These are phyloP conservation scores for Leptographium galeiforme DNA, from an alignment of 2,329 filamentous ascomycete genomes.

Conservation along the genomic window DNA sequence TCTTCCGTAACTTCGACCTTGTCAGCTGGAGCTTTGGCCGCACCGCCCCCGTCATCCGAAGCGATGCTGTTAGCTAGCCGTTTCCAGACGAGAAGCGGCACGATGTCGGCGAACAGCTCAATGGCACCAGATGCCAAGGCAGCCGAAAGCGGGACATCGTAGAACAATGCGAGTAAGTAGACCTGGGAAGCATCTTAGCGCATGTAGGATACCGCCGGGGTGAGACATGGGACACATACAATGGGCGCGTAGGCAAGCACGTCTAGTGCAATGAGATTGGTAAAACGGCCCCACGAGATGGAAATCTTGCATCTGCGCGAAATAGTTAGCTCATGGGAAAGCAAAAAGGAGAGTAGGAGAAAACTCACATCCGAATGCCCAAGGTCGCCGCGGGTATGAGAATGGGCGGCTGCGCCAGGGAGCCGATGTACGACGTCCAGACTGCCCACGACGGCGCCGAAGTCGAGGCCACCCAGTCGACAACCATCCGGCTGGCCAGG, in stretches of 20 bases:
- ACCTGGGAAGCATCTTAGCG: constrained; percentile 27
- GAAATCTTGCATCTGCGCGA: constrained; percentile 50
- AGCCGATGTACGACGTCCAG: neutral
- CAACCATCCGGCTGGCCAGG: neutral
- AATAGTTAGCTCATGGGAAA: neutral
- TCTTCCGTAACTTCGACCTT: neutral
- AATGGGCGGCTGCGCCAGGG: neutral
- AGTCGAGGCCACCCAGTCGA: neutral
- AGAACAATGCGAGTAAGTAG: constrained; percentile 67
- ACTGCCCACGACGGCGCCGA: neutral
- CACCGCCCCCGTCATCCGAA: neutral
- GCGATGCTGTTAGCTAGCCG: neutral
- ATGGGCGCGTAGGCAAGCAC: constrained; percentile 63
- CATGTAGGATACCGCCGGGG: constrained; percentile 2
- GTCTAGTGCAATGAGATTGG: constrained; percentile 52
- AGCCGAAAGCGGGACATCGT: constrained; percentile 36
- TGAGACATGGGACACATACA: constrained; percentile 26
- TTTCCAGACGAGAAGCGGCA: constrained; percentile 1
- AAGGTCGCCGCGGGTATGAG: neutral
- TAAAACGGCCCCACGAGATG: constrained; percentile 55
- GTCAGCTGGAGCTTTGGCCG: neutral
- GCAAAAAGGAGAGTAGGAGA: neutral
- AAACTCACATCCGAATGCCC: constrained; percentile 3
- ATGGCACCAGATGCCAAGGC: neutral
- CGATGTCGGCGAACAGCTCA: constrained; percentile 1